These are phyloP conservation scores for Coniferiporia sulphurascens DNA, from an alignment of 1,284 basidiomycete genomes.

Conservation along the genomic window DNA sequence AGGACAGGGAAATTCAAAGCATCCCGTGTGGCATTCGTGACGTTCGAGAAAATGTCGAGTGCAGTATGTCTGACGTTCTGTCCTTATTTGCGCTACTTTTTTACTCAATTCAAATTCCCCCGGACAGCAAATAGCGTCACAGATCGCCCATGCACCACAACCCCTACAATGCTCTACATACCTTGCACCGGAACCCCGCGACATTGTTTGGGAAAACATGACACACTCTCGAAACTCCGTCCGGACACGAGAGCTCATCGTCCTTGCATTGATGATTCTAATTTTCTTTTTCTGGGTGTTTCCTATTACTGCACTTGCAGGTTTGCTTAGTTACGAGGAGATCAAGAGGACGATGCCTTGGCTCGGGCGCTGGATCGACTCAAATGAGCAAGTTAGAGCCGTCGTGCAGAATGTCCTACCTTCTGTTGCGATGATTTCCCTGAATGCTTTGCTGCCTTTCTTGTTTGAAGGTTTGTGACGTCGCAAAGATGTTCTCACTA, in stretches of 20 bases:
- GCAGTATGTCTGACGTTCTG: conserved; percentile 53
- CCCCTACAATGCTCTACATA: conserved; percentile 65
- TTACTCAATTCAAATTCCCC: background rate
- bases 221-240: conserved; percentile 53
- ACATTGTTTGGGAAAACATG: conserved; percentile 94
- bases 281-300: conserved; percentile 85
- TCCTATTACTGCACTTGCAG: conserved; percentile 81
- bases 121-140: conserved; percentile 81
- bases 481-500: too few species aligned
- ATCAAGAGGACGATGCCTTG: conserved; percentile 88
- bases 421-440: conserved; percentile 80
- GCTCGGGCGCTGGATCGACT: conserved; percentile 75
- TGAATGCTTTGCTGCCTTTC: conserved; percentile 90
- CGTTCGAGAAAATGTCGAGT: conserved; percentile 91
- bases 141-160: conserved; percentile 74
- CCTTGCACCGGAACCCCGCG: conserved; percentile 89
- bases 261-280: conserved; percentile 61
- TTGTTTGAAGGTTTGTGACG: conserved; percentile 73
- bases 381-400: conserved; percentile 74
- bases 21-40: conserved; percentile 89
- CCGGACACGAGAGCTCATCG: conserved; percentile 63
- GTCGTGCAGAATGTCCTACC: conserved; percentile 93
- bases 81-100: background rate
- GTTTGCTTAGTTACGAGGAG: conserved; percentile 84
- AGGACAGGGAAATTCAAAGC: conserved; percentile 68